Evolutionary conservation across 768 basidiomycete species (phyloP).

Genomic region (Pulveroboletus frians): DNA sequence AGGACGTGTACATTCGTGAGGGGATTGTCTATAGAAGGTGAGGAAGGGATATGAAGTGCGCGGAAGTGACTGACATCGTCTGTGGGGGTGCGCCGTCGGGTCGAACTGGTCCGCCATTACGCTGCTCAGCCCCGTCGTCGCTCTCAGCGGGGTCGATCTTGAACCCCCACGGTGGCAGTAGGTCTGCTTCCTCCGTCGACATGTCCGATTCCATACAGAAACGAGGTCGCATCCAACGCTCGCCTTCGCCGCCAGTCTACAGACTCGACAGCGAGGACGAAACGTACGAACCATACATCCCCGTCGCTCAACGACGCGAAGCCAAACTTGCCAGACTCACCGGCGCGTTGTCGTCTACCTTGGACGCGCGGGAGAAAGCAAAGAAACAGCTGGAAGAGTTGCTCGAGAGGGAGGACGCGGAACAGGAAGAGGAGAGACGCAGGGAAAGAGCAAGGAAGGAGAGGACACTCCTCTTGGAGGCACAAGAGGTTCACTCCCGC

Average conservation of each 20-base stretch:
- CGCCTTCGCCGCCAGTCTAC: conserved; percentile 55
- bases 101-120: conserved; percentile 42
- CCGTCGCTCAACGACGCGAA: conserved; percentile 79
- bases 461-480: conserved; percentile 84
- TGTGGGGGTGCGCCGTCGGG: conserved; percentile 60
- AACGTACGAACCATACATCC: conserved; percentile 78
- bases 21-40: conserved; percentile 59
- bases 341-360: conserved; percentile 47
- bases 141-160: not conserved
- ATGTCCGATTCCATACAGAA: conserved; percentile 37
- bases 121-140: not conserved
- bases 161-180: not conserved
- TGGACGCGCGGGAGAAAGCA: conserved; percentile 46
- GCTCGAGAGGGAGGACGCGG: conserved; percentile 60
- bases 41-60: not conserved
- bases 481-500: conserved; percentile 87
- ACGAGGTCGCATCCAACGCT: conserved; percentile 49
- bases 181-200: conserved; percentile 2
- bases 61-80: conserved; percentile 48
- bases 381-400: conserved; percentile 50
- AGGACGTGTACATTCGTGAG: conserved; percentile 72
- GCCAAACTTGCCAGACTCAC: conserved; percentile 74
- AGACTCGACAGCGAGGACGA: conserved; percentile 59
- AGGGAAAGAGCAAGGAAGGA: conserved; percentile 78
- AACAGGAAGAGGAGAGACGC: conserved; percentile 71